A percentile compares a stretch with the other conserved stretches of the same genome.
These are phyloP conservation scores for Lunularia cruciata DNA, from an alignment of 225 moss, liverwort and hornwort genomes.

Conservation along the genomic window DNA sequence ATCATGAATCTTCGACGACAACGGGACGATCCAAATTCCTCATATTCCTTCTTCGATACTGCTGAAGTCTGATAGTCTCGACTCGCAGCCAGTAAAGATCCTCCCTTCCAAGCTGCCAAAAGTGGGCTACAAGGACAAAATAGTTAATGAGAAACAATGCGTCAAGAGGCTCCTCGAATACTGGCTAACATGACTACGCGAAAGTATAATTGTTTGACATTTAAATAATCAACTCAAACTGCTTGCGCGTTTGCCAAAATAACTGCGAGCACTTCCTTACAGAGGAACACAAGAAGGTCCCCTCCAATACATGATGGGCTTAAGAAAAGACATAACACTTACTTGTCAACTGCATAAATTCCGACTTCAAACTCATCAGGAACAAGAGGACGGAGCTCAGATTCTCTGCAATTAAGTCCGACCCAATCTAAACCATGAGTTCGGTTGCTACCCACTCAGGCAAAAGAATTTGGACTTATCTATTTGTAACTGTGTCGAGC, in stretches of 20 bases:
- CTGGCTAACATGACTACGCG: too few species aligned
- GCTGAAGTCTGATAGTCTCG: constrained; percentile 75
- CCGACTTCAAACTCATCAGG: constrained; percentile 69
- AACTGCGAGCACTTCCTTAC: too few species aligned
- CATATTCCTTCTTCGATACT: constrained; percentile 87
- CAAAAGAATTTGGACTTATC: too few species aligned
- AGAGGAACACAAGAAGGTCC: too few species aligned
- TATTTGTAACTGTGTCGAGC: too few species aligned
- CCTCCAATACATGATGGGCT: too few species aligned
- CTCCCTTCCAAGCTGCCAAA: constrained; percentile 88
- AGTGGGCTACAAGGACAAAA: constrained; percentile 54
- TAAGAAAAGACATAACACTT: constrained; percentile 9
- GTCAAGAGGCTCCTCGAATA: not conserved
- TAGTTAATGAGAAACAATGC: not conserved
- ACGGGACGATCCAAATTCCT: constrained; percentile 74
- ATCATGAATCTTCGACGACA: constrained; percentile 84
- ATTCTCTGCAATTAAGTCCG: constrained; percentile 55
- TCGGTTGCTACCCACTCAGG: not conserved
- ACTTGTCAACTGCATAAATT: constrained; percentile 69
- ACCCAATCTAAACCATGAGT: not conserved
- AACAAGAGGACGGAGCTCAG: constrained; percentile 88
- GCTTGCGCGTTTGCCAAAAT: too few species aligned
- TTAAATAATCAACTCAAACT: too few species aligned
- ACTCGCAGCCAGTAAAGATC: constrained; percentile 74
- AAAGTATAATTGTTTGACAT: too few species aligned